Percentiles rank a stretch among this genome's conserved stretches.
Conservation (phyloP, 768 basidiomycete genomes). For the Kwoniella botswanensis region DNA sequence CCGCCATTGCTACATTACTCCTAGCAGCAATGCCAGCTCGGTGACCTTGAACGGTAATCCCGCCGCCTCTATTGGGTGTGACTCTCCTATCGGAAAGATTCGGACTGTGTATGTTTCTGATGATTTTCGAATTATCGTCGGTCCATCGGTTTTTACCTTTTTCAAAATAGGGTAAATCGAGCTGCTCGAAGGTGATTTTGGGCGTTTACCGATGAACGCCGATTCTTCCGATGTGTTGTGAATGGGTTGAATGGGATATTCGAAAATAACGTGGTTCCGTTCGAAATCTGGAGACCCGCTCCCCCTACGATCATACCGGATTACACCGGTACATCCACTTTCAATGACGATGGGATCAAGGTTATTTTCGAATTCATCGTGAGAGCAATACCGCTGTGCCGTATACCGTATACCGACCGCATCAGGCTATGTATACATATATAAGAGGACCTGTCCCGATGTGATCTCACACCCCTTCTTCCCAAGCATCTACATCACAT, state of each 20-base stretch:
- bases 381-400: background rate
- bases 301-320: background rate
- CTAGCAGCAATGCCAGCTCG: too few relatives aligned
- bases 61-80: background rate
- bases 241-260: background rate
- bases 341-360: background rate
- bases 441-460: background rate
- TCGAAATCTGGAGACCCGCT: slow-evolving; percentile 17
- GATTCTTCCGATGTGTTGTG: background rate
- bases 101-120: slow-evolving; percentile 4
- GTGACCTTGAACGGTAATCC: background rate
- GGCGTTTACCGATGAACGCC: background rate
- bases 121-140: slow-evolving; percentile 23
- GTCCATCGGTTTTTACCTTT: slow-evolving; percentile 6
- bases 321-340: background rate
- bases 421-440: background rate
- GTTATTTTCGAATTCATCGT: background rate
- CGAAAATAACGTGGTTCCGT: slow-evolving; percentile 11
- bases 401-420: too few relatives aligned
- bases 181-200: background rate
- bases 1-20: too few relatives aligned
- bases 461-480: background rate
- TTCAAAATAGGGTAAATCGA: background rate
- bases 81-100: slow-evolving; percentile 3
- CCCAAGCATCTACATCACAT: background rate